Base-by-base conservation (phyloP, 2,329 filamentous ascomycete genomes). In the Colletotrichum agaves region DNA sequence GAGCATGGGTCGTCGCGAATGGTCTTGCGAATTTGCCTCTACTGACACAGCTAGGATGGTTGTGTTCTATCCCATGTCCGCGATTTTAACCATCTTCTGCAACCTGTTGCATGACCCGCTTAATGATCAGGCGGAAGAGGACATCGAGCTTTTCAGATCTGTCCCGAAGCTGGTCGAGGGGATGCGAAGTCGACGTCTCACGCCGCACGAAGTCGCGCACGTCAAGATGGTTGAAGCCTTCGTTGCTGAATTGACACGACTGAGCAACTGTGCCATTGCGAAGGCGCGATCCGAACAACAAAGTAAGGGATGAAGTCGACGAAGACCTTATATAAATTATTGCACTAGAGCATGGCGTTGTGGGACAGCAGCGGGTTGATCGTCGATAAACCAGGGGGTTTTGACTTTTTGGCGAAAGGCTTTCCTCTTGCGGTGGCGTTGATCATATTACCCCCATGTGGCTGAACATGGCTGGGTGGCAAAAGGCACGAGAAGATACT, bases 11-110 rank as follows among this genome's bases (percentile, higher is more conserved):
- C 5, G 27, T 13, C 13, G 8, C 7, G 4, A 27, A 0, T 50
- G 1, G 7, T 12, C 13, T 3, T 15, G 4, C 11, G 13, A 19
- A 6, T 12, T 61, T 12, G 63, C 15, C 0, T 0, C 15, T 8
- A 5, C 4, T 60, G 2, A 67, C 61, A 2, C 5, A 13, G 8
- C 12, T 12, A 88, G 86, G 85, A 75, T 82, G n/a, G 74, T 87
- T 3, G 77, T 87, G 2, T 88, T 87, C 71, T 88, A 88, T 61
- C 86, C 86, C 1, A 82, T 86, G 61, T 83, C 84, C 0, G 86
- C 86, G 1, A 76, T 87, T 13, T 77, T 88, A 60, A 81, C 80
- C 1, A 77, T 89, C 0, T 89, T 88, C 71, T 86, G 83, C 76
- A 86, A 84, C 66, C 81, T 88, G 33, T 75, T 89, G 0, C 76